Evolutionary conservation across 768 basidiomycete species (phyloP).

Genomic region (Kwoniella sp.): DNA sequence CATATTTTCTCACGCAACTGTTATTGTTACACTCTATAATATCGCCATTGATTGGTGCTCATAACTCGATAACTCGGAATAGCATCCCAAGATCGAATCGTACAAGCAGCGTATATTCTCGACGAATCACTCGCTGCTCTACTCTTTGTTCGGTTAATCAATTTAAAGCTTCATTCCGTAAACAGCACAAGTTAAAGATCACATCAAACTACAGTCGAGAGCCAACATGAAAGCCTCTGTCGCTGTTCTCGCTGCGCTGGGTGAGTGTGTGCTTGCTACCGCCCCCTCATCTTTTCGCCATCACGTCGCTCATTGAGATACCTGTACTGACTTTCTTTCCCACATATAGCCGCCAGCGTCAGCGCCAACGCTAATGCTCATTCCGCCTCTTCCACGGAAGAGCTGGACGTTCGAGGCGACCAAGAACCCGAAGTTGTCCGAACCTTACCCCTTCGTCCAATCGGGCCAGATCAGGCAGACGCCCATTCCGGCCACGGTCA

Average conservation of each 20-base stretch:
- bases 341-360: conserved; percentile 16
- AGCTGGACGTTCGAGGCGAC: not conserved
- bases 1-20: conserved; percentile 7
- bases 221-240: conserved; percentile 35
- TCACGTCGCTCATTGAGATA: too few relatives aligned
- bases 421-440: conserved; percentile 3
- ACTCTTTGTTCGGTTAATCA: not conserved
- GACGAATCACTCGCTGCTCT: conserved; percentile 4
- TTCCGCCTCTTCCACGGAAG: conserved; percentile 9
- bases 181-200: too few relatives aligned
- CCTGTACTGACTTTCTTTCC: not conserved
- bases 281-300: not conserved
- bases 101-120: conserved; percentile 5
- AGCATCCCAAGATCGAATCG: too few relatives aligned
- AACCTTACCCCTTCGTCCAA: not conserved
- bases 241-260: conserved; percentile 30
- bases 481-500: conserved; percentile 5
- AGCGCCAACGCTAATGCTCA: conserved; percentile 23
- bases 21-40: not conserved
- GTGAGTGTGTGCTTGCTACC: too few relatives aligned
- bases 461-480: conserved; percentile 1
- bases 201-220: not conserved
- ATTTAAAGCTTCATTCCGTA: too few relatives aligned
- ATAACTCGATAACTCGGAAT: too few relatives aligned
- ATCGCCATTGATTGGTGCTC: conserved; percentile 13